Conservation (phyloP, 2,329 filamentous ascomycete species). For the Ascochyta lentis region DNA sequence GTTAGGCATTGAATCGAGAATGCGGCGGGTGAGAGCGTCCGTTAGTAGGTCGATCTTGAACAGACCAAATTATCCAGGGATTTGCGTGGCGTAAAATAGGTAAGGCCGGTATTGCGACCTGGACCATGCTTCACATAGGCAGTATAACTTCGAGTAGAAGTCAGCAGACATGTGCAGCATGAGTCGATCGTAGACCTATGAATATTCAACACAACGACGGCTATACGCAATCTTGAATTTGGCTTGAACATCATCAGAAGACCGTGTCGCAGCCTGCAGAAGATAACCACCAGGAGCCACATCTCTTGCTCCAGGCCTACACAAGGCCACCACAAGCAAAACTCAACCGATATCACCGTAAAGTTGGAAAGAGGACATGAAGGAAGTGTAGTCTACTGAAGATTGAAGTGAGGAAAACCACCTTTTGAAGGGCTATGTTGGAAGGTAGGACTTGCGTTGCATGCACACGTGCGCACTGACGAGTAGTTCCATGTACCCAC, state of each 20-base stretch:
- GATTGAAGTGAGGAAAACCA: conserved; percentile 29
- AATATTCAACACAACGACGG: not conserved
- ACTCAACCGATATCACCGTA: not conserved
- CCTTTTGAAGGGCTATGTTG: conserved; percentile 31
- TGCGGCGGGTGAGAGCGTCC: not conserved
- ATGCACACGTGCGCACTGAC: conserved; percentile 2
- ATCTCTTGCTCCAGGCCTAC: not conserved
- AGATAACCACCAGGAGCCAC: not conserved
- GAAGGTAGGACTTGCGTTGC: conserved; percentile 22
- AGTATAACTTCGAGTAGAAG: not conserved
- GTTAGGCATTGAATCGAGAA: not conserved
- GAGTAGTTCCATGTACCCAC: not conserved
- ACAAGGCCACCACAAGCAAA: not conserved
- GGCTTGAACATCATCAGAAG: not conserved
- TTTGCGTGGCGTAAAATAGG: not conserved
- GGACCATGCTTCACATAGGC: not conserved
- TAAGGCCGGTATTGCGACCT: not conserved
- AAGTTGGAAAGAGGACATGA: conserved; percentile 34
- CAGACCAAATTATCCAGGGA: not conserved
- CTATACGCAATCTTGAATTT: not conserved
- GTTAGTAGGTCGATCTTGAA: not conserved
- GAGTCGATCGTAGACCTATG: not conserved
- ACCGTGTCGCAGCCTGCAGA: not conserved
- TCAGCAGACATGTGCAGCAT: not conserved
- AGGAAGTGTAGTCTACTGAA: conserved; percentile 20